Conservation (phyloP, 176 grass and related monocot species). For the Bothriochloa decipiens region DNA sequence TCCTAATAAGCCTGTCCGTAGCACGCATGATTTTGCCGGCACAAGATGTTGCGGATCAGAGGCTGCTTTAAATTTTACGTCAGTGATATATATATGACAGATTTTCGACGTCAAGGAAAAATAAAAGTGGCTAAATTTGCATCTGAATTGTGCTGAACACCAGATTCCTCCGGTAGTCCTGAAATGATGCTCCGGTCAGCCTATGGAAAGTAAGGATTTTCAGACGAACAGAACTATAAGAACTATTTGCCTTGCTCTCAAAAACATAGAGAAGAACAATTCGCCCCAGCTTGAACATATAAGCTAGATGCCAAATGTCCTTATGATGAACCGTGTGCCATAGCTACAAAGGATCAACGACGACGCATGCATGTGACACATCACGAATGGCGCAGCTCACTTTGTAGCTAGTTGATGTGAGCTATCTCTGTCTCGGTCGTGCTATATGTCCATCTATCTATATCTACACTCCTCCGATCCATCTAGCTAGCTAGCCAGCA, state of each 20-base stretch:
- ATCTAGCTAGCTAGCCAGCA: not conserved
- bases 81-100: not conserved
- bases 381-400: not conserved
- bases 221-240: not conserved
- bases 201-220: not conserved
- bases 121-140: not conserved
- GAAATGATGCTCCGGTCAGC: not conserved
- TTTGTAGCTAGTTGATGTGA: not conserved
- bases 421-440: conserved; percentile 28
- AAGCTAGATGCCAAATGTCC: conserved; percentile 28
- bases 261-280: not conserved
- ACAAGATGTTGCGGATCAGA: not conserved
- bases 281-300: not conserved
- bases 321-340: conserved; percentile 2
- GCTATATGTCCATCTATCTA: conserved; percentile 28
- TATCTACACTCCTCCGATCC: not conserved
- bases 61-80: not conserved
- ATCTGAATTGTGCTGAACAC: not conserved
- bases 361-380: conserved; percentile 20
- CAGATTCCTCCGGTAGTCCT: not conserved
- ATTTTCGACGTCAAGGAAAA: not conserved
- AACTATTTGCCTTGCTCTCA: not conserved
- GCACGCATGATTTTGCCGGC: not conserved
- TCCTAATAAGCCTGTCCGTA: not conserved
- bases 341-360: not conserved